Evolutionary conservation across 371 early-diverging fungal species (phyloP), one percentile per base, ranked within the genome.

Genomic region (Rhizomucor pusillus): DNA sequence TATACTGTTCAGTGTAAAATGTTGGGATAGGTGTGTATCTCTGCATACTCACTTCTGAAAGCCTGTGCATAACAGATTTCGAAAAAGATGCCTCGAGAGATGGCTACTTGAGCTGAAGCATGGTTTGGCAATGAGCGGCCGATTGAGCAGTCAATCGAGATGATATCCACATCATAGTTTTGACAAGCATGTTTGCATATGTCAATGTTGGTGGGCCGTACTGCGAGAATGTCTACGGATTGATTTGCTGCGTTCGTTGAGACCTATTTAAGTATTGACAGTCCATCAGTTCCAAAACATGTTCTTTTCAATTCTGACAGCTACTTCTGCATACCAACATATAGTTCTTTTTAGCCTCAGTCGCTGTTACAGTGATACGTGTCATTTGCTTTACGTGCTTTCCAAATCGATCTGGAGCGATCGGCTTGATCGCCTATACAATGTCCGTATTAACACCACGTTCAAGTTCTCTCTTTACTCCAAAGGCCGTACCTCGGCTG

Each of bases 21-120:
- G 3, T 41, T 3, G 12, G 41, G 3, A 41, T 19, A 16, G 5
- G 12, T 12, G 11, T 12, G 12, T 5, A 9, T 13, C 2, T 35
- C 22, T 16, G n/a, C 14, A 5, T 24, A 47, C 57, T 54, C 68
- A 87, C 90, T 90, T 73, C 86, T 57, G 33, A 91, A 77, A 9
- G 88, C 83, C 10, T 80, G 85, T 3, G 80, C 68, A 58, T 93
- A 94, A n/a, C 83, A 77, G 12, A 98, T 80, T 62, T 98, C 98
- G 61, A 98, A 93, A 55, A 78, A 79, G 6, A 93, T 74, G 9
- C 95, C 97, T 24, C 90, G 81, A 18, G 80, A 79, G 2, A 93
- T 88, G 65, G 63, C 84, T 71, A 70, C 88, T 83, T 53, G 93
- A 52, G 73, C 83, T 71, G 72, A 84, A 85, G 16, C 90, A 85